Base-by-base conservation (phyloP, 1,284 basidiomycete genomes). In the Rhizoctonia solani region DNA sequence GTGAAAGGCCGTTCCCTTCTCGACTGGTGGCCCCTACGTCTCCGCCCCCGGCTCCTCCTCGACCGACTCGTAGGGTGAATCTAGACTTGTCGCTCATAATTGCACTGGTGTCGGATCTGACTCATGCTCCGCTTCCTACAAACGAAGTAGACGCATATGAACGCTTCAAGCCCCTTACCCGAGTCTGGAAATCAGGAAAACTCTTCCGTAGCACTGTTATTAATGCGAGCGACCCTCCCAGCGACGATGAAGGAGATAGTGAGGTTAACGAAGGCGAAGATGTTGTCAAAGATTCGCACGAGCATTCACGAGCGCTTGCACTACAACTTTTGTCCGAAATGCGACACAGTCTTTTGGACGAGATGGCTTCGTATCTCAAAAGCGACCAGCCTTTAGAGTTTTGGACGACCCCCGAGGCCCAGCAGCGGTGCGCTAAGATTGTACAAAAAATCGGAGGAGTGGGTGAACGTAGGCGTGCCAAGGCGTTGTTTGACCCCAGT, bases 61-160 rank as follows among this genome's bases (percentile, higher is more conserved):
- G 39, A 34, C 87, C 90, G 0, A 87, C 86, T 0, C 70, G 74
- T 2, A 78, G 80, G 50, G 80, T 94, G 75, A 93, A 92, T 72
- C 81, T 93, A 44, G 92, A 94, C 75, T 81, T 93, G 8, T 93
- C 91, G 0, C 81, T 88, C 0, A 82, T 94, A 55, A 89, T 94
- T 69, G 92, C 91, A 0, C 81, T 95, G 27, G 84, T 91, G 34
- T 92, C 90, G 3, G 92, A 94, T 72, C 83, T 92, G 44, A 86
- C 90, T 0, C 92, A 94, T 74, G 80, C 88, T 0, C 79, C 83
- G 0, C 78, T 93, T 0, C 91, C 92, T 0, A 49, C 66, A 0
- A 81, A 81, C 0, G 72, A 80, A 0, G 82, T 82, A 25, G 87
- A 86, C 47, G 90, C 90, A 0, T 79, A 83, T 14, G 73, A 74